Evolutionary conservation across 768 basidiomycete species (phyloP), one percentile per base, ranked within the genome.

Genomic region (Nidula microcarpa): DNA sequence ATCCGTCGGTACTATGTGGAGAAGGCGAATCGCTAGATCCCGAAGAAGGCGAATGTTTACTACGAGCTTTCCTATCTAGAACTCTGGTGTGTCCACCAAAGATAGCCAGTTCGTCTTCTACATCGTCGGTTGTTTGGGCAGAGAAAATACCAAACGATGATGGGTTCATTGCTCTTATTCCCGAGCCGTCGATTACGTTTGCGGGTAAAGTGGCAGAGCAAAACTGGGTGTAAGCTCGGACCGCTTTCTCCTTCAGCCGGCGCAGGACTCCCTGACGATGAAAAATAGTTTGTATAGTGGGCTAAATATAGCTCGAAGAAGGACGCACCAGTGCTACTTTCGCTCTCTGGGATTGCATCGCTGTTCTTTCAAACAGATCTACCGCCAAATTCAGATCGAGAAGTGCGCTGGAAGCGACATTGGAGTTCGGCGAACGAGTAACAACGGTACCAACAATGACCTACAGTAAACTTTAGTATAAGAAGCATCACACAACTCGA

Each of bases 371-470:
- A 51, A 82, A 82, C 4, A 82, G 59, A 3, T 71, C 67, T 5
- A 80, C 63, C 1, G 78, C 79, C 3, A 74, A 60, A 16, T 72
- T 70, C 23, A 84, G 67, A 55, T 84, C 80, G 7, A 70, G 57
- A 44, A 82, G 66, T 0, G 83, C 82, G 54, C 74, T 75, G 0
- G 73, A 56, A 0, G 82, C 77, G 17, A 83, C 70, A 41, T 69
- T 76, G 3, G 74, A 81, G 47, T 66, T 73, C 1, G 83, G 82
- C 6, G 76, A 78, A 13, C 79, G 74, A 1, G 79, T 78, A n/a
- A 84, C 80, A n/a, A 84, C 75, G 2, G 80, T 80, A 2, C 82
- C 82, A 1, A 78, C 75, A 49, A 82, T 78, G 10, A 84, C 69
- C 85, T 86, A 55, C 5, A 23, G 11, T 5, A 50, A 34, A 36